Conservation (phyloP, 2,329 filamentous ascomycete genomes). For the Nakataea oryzae region DNA sequence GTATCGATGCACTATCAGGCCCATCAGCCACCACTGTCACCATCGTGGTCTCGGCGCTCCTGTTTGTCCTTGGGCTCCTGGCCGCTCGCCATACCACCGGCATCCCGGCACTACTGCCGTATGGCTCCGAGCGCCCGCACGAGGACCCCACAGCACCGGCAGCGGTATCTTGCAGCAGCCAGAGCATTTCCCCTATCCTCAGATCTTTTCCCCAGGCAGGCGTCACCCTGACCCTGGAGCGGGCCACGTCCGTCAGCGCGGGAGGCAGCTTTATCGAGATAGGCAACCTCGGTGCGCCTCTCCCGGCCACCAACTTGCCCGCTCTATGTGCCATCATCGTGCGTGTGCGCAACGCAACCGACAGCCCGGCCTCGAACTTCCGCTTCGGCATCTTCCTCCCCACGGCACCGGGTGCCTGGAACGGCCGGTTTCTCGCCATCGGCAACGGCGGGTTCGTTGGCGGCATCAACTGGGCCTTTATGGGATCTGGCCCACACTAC, state of each 20-base stretch:
- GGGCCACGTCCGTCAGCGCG: constrained; percentile 17
- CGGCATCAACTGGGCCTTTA: constrained; percentile 20
- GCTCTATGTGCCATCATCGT: constrained; percentile 27
- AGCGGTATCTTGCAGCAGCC: neutral
- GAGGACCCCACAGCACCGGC: neutral
- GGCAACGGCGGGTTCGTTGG: constrained; percentile 23
- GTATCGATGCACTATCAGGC: neutral
- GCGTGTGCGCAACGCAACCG: constrained; percentile 17
- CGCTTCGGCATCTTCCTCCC: constrained; percentile 21
- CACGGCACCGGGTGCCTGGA: constrained; percentile 16
- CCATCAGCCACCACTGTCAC: neutral
- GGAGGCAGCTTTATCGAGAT: constrained; percentile 24
- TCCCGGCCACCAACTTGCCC: constrained; percentile 23
- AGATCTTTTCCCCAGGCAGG: neutral
- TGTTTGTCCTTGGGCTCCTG: neutral
- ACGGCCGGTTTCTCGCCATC: constrained; percentile 17
- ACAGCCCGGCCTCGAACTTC: constrained; percentile 16
- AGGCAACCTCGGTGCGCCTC: constrained; percentile 21
- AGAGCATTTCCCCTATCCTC: neutral
- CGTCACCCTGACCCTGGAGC: constrained; percentile 12
- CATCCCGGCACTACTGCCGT: neutral
- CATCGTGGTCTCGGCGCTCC: neutral
- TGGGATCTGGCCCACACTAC: constrained; percentile 19
- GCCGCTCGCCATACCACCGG: neutral
- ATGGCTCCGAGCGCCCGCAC: neutral